Percentiles rank a stretch among this genome's conserved stretches.
Evolutionary conservation across 164 flowering plant genomes (phyloP).

Genomic region (Kingdonia uniflora): DNA sequence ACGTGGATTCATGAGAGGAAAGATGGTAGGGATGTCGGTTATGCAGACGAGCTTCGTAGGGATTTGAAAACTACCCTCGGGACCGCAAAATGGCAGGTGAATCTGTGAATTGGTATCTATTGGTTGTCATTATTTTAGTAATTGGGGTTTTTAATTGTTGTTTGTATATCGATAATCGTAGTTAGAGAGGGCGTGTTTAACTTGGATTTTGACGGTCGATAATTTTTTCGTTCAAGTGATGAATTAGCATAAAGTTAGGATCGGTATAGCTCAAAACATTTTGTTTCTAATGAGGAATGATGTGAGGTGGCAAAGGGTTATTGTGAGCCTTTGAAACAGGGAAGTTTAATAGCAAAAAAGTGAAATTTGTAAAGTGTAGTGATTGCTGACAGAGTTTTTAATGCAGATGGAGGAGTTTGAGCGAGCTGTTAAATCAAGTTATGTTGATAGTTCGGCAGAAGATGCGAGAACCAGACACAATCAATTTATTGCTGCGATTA

Average conservation of each 20-base stretch:
- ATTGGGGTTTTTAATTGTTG: constrained; percentile 4
- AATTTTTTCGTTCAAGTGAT: too few species aligned
- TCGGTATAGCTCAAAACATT: too few species aligned
- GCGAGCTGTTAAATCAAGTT: constrained; percentile 55
- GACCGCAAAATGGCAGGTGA: constrained; percentile 98
- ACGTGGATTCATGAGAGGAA: constrained; percentile 66
- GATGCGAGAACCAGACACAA: constrained; percentile 64
- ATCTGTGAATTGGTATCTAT: not conserved
- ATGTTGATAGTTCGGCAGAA: constrained; percentile 26
- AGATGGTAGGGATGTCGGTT: constrained; percentile 30
- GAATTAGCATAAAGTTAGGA: too few species aligned
- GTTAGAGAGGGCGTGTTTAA: too few species aligned
- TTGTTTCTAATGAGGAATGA: too few species aligned
- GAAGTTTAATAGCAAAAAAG: too few species aligned
- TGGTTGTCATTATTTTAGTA: not conserved
- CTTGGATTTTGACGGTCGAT: too few species aligned
- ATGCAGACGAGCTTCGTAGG: constrained; percentile 47
- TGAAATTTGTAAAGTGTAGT: too few species aligned
- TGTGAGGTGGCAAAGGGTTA: too few species aligned
- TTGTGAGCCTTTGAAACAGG: too few species aligned
- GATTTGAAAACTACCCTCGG: constrained; percentile 69
- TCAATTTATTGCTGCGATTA: constrained; percentile 61
- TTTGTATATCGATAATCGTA: too few species aligned
- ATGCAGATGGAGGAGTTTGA: constrained; percentile 86
- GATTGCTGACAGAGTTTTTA: too few species aligned